These are phyloP conservation scores for Peronospora tabacina DNA, from an alignment of 352 stramenopile genomes.

Conservation along the genomic window DNA sequence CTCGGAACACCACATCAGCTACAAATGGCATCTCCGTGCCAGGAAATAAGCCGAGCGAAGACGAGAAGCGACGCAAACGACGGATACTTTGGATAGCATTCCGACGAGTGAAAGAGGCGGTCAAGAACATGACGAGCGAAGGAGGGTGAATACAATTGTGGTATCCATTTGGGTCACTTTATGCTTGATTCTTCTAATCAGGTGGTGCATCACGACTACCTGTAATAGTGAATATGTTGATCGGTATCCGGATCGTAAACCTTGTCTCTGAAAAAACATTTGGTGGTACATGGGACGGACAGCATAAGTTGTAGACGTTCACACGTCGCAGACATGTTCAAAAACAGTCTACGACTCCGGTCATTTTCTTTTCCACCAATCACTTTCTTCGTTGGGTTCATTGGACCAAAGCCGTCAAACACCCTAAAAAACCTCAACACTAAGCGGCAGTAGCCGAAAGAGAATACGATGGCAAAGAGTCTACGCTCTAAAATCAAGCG, in stretches of 20 bases:
- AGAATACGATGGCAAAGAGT: constrained; percentile 74
- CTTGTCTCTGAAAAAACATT: not conserved
- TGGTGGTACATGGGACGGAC: constrained; percentile 4
- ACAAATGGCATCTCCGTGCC: constrained; percentile 86
- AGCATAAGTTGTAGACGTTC: too few species aligned
- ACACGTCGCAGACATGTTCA: constrained; percentile 17
- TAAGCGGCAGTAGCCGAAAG: not conserved
- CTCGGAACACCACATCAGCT: constrained; percentile 78
- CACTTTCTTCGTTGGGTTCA: constrained; percentile 11
- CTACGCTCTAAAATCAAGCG: constrained; percentile 87
- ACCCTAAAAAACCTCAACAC: not conserved
- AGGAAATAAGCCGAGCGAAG: constrained; percentile 49
- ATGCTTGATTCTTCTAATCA: constrained; percentile 27
- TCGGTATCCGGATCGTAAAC: constrained; percentile 7
- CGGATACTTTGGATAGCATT: not conserved
- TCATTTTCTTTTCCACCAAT: constrained; percentile 17
- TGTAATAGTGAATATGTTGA: constrained; percentile 3
- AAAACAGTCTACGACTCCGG: too few species aligned
- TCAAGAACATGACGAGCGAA: constrained; percentile 15
- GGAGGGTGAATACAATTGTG: constrained; percentile 10
- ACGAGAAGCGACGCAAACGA: constrained; percentile 9
- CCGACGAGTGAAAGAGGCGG: constrained; percentile 9
- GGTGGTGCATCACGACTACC: constrained; percentile 20
- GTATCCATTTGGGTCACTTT: constrained; percentile 13
- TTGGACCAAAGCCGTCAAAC: constrained; percentile 13